Conservation (phyloP, 2,329 filamentous ascomycete genomes). For the Sclerotinia subarctica region DNA sequence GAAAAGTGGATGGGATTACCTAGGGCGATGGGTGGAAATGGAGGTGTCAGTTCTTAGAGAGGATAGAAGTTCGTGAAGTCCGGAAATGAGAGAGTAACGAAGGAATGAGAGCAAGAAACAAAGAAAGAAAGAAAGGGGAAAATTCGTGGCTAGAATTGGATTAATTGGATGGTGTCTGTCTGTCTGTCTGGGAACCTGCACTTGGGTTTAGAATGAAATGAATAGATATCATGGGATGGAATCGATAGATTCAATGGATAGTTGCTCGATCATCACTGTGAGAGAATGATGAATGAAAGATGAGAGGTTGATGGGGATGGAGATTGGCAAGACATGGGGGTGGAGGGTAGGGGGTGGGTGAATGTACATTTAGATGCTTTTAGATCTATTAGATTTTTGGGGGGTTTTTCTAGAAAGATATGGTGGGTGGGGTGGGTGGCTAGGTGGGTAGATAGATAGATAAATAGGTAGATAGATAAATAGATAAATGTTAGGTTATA, state of each 20-base stretch:
- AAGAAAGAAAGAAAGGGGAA: neutral
- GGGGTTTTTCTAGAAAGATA: no score
- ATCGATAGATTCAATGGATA: neutral
- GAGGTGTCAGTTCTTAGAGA: neutral
- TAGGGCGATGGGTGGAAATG: constrained; percentile 33
- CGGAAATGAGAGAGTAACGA: no score
- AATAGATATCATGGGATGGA: constrained; percentile 4
- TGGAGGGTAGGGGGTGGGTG: neutral
- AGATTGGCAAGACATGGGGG: neutral
- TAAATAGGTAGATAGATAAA: no score
- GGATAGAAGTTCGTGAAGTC: neutral
- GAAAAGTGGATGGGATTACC: constrained; percentile 35
- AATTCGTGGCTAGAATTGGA: neutral
- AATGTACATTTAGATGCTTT: neutral
- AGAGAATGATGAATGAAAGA: neutral
- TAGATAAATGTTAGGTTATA: no score
- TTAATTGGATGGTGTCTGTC: neutral
- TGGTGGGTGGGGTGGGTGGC: neutral
- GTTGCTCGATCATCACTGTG: neutral
- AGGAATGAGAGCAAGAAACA: no score
- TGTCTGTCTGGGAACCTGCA: neutral
- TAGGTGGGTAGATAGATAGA: no score
- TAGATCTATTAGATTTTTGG: no score
- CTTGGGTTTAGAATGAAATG: neutral
- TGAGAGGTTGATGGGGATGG: neutral